Base-by-base conservation (phyloP, 139 green algal genomes). In the Chlamydomonas sphaeroides region DNA sequence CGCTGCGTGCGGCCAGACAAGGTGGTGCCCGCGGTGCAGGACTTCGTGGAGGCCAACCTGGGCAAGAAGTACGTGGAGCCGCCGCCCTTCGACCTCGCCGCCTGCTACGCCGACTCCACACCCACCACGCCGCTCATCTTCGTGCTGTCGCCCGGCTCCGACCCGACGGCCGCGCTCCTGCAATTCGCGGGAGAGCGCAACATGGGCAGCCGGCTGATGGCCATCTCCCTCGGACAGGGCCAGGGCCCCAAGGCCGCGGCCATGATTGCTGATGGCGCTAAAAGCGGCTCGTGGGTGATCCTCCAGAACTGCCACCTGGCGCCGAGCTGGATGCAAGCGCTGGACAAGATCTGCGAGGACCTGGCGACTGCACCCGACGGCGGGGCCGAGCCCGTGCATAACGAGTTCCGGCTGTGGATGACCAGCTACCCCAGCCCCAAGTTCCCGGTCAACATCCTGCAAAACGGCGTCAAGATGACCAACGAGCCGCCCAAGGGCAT, bases 381-480 rank as follows among this genome's bases (percentile, higher is more conserved):
- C 45, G 45, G 11, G 11, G 85, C 89, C 20, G 90, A 92, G 7
- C 87, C 68, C 39, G 91, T 83, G n/a, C 80, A 92, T 73, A 65
- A 87, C 18, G 91, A 93, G 30, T 96, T 96, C 84, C 90, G 87
- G 85, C 36, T 84, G 65, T 96, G 93, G 93, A 95, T 96, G 87
- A 95, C 91, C 21, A 87, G 57, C 56, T 94, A 93, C 86, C 91
- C 91, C 10, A 88, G 59, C 59, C 88, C 90, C 57, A 92, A 92
- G 53, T 94, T 95, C 87, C 92, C 92, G 30, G 92, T 92, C 56
- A 90, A 88, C 88, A 93, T 94, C 77, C 87, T 94, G 61, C 93
- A 97, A 74, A 91, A 89, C 66, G 88, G 87, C 38, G 89, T 94
- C 57, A 95, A 96, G 85, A 94, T 95, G 91, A 96, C 93, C n/a